phyloP scores from a whole-genome alignment of 2,329 filamentous ascomycete species.

The Salinomyces thailandicus region DNA sequence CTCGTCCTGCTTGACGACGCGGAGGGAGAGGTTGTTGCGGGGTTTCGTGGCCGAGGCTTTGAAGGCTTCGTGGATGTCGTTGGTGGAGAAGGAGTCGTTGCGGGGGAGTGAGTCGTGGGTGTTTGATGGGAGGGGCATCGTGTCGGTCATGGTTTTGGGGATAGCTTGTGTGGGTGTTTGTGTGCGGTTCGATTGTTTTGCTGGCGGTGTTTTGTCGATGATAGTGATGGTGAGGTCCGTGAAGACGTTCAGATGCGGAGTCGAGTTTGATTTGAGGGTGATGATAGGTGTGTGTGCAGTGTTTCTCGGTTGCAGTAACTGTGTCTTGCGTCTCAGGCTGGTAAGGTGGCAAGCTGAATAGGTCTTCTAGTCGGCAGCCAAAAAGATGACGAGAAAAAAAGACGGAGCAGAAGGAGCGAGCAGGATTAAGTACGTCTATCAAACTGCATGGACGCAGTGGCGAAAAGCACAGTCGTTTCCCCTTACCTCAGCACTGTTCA shows the following conservation, averaged over 20 bases:
- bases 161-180: too few species aligned
- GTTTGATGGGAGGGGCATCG: slow-evolving; percentile 20
- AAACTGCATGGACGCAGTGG: background rate
- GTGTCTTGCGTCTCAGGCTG: too few species aligned
- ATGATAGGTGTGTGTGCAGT: too few species aligned
- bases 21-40: slow-evolving; percentile 22
- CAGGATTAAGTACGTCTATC: too few species aligned
- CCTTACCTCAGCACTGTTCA: slow-evolving; percentile 4
- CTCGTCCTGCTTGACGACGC: slow-evolving; percentile 18
- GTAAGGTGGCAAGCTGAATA: background rate
- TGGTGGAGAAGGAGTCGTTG: slow-evolving; percentile 28
- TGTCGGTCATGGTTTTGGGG: slow-evolving; percentile 22
- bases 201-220: too few species aligned
- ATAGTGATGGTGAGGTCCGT: too few species aligned
- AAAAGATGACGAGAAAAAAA: background rate
- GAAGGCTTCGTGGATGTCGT: slow-evolving; percentile 26
- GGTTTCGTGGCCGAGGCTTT: slow-evolving; percentile 23
- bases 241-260: too few species aligned
- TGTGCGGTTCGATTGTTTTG: too few species aligned
- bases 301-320: too few species aligned
- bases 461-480: background rate
- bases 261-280: too few species aligned
- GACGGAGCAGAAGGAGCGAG: background rate
- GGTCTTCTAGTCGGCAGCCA: background rate
- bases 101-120: slow-evolving; percentile 16